Evolutionary conservation across 805 yeast genomes (phyloP), one percentile per base, ranked within the genome.

Genomic region (Saccharomycopsis fibuligera): DNA sequence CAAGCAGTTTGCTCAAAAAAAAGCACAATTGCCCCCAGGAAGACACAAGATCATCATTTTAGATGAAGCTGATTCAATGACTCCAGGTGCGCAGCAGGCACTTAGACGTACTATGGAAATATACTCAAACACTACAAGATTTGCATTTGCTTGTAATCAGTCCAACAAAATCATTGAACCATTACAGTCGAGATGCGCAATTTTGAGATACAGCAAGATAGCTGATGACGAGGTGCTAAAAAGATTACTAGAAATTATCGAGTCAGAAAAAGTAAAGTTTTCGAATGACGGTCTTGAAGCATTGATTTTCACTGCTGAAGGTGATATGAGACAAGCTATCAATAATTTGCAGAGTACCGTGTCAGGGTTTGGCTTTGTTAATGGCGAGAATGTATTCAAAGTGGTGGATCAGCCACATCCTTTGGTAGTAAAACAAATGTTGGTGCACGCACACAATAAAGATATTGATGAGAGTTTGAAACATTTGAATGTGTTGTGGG

Each of bases 381-480:
- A 80, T 60, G 88, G 88, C 41, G 88, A 86, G 36, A 91, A 90
- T 59, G 99, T 93, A 16, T 93, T 89, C 73, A 87, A 85, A 62
- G 86, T 93, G 50, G 98, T 93, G 2, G 99, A 93, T 63, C 84
- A 89, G 47, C 99, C 99, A 2, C 98, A 93, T 66, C 99, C 99
- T 0, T 65, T 89, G 44, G 80, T 86, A 4, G 83, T 93, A 35
- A 79, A 79, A 57, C 79, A 79, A 57, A 81, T 85, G 81, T 66
- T 86, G 35, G 63, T 85, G 44, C 64, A 69, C 31, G 71, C 75
- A 1, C 65, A 71, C 49, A 42, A 49, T 12, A 64, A 70, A 16
- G 67, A 75, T 16, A 74, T 88, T 27, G 95, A 89, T 49, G 76
- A 70, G 3, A 81, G 95, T 1, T 60, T 89, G 10, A 76, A 69